Base-by-base conservation (phyloP, 2,329 filamentous ascomycete species). In the Fusarium odoratissimum region DNA sequence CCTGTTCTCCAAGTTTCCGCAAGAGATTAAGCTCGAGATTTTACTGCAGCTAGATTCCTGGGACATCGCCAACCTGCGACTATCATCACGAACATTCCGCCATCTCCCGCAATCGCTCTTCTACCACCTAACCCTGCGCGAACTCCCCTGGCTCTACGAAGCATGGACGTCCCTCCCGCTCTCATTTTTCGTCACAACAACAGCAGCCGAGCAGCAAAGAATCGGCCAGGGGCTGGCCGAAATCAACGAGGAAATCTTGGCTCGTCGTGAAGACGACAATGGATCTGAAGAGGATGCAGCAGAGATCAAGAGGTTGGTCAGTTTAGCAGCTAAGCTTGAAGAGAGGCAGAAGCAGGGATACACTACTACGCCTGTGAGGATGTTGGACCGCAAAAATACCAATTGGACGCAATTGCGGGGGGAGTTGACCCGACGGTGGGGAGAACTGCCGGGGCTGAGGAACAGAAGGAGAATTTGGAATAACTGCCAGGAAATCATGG, bases 121-220 rank as follows among this genome's bases (percentile, higher is more conserved):
- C 19, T 61, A 60, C 14, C 17, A 56, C 3, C 16, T 71, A 1
- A 64, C 60, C 6, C 12, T 76, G 6, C 61, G 62, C 14, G 46
- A 71, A 3, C 49, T 49, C 0, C 71, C 74, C 8, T 76, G 72
- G 69, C 12, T 75, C 7, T 75, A 66, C 14, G 74, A 76, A 38
- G 69, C 71, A 17, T 76, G 73, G 69, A 56, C 48, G 1, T n/a
- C 46, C 4, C n/a, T 58, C 5, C 56, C 63, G 6, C 40, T 69
- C 12, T 76, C 73, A 6, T 71, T 62, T 35, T 76, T 70, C 66
- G 51, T 63, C 7, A 69, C 69, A 0, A 73, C 54, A 8, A 66
- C 69, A 8, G 48, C 38, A 17, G 45, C 28, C 16, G 68, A 51
- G 19, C 56, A 63, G 30, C 35, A 12, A 67, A 51, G 11, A n/a